Base-by-base conservation (phyloP, 441 rosid genomes). In the Gossypium aridum region DNA sequence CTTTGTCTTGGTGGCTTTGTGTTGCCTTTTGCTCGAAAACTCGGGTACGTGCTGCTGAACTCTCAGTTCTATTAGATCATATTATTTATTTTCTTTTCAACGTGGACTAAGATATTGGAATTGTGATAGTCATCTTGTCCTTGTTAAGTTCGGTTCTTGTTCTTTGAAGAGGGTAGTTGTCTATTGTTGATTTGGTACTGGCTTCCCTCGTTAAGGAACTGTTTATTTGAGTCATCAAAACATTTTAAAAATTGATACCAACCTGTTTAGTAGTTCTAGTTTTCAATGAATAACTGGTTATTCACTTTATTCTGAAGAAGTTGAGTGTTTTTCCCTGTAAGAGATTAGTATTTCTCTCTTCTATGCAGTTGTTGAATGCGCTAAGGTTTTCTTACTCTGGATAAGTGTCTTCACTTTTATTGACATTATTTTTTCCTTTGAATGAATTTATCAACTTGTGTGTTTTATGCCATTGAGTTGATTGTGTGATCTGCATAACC, bases 1-100 rank as follows among this genome's bases (percentile, higher is more conserved):
- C 97, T 93, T 59, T 96, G 99, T 85, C 99, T 96, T 78, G 99
- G 99, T 75, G 99, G 99, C 67, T 93, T 92, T 80, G 98, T 93
- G 54, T 85, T 96, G 83, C 99, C 99, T 71, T 96, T 96, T 28
- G 96, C 99, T 84, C 83, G 86, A 80, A 89, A 87, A 83, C 96
- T 93, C 39, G 97, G 99, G 98, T 93, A 92, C 73, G 84, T 73
- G 19, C 70, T 43, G 45, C 39, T 77, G 60, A 70, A 25, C 73
- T 70, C 34, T 56, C 49, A 43, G 31, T 70, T 43, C 7, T 31
- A 23, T 62, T 65, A 13, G 22, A 17, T 65, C 56, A 43, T 43
- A 61, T 65, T 20, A 0, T 59, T 49, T 66, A 43, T 26, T 59
- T 34, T 49, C 74, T 47, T 56, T 60, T 76, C 45, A 34, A 7